These are phyloP conservation scores for Cercospora zeina DNA, from an alignment of 2,329 filamentous ascomycete genomes.

Conservation along the genomic window DNA sequence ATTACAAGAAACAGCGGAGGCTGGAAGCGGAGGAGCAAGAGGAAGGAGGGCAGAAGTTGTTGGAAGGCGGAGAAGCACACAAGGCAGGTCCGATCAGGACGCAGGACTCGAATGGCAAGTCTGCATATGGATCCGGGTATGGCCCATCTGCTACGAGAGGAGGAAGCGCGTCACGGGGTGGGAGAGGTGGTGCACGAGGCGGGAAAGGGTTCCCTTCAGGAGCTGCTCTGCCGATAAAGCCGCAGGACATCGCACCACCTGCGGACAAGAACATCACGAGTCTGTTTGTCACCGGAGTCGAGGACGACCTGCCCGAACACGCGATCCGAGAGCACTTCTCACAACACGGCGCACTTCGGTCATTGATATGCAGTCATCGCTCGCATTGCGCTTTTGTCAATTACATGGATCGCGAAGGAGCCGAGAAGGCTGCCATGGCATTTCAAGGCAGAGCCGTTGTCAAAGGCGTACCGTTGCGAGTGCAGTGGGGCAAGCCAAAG, in stretches of 20 bases:
- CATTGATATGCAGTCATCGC: constrained; percentile 92
- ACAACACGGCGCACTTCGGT: constrained; percentile 84
- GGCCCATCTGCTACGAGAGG: constrained; percentile 22
- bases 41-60: constrained; percentile 45
- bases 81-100: constrained; percentile 76
- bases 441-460: constrained; percentile 88
- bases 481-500: constrained; percentile 92
- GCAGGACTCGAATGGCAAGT: constrained; percentile 52
- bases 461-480: constrained; percentile 81
- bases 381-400: constrained; percentile 97
- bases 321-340: constrained; percentile 90
- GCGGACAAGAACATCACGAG: constrained; percentile 84
- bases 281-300: constrained; percentile 89
- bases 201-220: constrained; percentile 66
- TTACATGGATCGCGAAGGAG: constrained; percentile 78
- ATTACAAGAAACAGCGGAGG: constrained; percentile 83
- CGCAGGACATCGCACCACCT: constrained; percentile 83
- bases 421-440: constrained; percentile 79
- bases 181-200: constrained; percentile 47
- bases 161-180: constrained; percentile 36
- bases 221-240: constrained; percentile 73
- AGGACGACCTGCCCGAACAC: constrained; percentile 92
- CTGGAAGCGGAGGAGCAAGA: constrained; percentile 52
- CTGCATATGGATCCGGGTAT: constrained; percentile 38
- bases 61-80: constrained; percentile 45